Conservation (phyloP, 129 eudicot species). For the Flaveria trinervia region DNA sequence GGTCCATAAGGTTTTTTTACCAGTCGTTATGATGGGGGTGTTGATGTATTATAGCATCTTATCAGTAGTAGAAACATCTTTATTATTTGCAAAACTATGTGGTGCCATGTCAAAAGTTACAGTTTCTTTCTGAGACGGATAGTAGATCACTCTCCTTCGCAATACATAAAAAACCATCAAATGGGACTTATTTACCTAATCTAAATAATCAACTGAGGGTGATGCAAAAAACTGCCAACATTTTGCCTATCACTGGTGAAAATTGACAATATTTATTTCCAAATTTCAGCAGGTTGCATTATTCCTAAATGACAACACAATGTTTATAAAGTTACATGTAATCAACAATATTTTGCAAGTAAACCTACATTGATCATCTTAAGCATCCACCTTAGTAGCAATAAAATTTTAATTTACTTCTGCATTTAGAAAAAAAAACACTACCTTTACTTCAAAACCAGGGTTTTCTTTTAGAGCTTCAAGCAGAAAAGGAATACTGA, state of each 20-base stretch:
- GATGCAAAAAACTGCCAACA: neutral
- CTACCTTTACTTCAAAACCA: slow-evolving; percentile 74
- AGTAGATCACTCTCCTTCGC: slow-evolving; percentile 1
- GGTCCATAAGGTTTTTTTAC: neutral
- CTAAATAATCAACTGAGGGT: neutral
- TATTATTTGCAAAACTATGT: neutral
- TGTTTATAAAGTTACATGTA: neutral
- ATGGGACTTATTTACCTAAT: neutral
- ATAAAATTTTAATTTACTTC: neutral
- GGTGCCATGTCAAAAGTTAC: slow-evolving; percentile 9
- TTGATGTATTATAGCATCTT: neutral
- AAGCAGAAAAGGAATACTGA: slow-evolving; percentile 74
- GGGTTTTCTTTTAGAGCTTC: slow-evolving; percentile 76
- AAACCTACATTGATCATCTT: neutral
- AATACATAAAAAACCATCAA: slow-evolving; percentile 5
- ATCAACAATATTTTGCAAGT: neutral
- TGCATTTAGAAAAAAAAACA: neutral
- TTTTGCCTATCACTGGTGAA: neutral
- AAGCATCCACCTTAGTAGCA: neutral
- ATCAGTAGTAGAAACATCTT: neutral
- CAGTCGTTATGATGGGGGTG: neutral
- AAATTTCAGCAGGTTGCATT: slow-evolving; percentile 17
- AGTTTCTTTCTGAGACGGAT: neutral
- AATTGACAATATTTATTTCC: neutral
- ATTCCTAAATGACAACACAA: slow-evolving; percentile 1